Base-by-base conservation (phyloP, 305 asterid genomes). In the Fraxinus nigra region DNA sequence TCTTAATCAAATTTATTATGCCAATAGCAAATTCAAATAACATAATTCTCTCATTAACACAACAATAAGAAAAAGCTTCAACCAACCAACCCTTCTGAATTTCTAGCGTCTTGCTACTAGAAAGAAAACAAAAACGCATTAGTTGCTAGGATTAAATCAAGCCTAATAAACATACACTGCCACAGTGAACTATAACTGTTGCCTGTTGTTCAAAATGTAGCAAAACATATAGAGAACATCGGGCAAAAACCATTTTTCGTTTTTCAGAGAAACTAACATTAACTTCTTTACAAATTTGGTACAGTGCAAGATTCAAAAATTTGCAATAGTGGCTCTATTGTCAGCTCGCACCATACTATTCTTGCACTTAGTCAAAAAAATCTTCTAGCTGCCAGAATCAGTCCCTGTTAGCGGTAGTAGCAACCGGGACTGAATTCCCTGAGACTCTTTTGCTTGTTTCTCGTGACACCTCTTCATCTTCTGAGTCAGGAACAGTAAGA, bases 401-500 rank as follows among this genome's bases (percentile, higher is more conserved):
- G n/a, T 22, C 61, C 20, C 79, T 20, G 7, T 7, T 24, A 0
- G 48, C 78, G 34, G 78, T 77, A 9, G 78, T 79, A 77, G 81
- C 77, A 85, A 28, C 75, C 35, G 8, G 4, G 78, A 72, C 75
- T 80, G 26, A 48, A 26, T 72, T 79, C 73, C 63, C 43, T 8
- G 74, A 72, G 70, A 67, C 59, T 81, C 85, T 80, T 74, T 48
- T 80, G 80, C 80, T 61, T 20, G 33, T 61, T 61, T 82, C 80
- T 73, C 81, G 75, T 22, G 86, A 84, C 20, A 75, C 83, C 51
- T 77, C 80, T 83, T 92, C 97, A 3, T 90, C 98, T 81, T 93
- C 97, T 0, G 95, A 91, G 88, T 90, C 98, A 77, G 91, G 87
- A 83, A 92, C 89, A 30, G 85, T 88, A 22, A 20, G 33, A 70